Evolutionary conservation across 176 grass and related monocot genomes (phyloP), one percentile per base, ranked within the genome.

Genomic region (Phoenix roebelenii): DNA sequence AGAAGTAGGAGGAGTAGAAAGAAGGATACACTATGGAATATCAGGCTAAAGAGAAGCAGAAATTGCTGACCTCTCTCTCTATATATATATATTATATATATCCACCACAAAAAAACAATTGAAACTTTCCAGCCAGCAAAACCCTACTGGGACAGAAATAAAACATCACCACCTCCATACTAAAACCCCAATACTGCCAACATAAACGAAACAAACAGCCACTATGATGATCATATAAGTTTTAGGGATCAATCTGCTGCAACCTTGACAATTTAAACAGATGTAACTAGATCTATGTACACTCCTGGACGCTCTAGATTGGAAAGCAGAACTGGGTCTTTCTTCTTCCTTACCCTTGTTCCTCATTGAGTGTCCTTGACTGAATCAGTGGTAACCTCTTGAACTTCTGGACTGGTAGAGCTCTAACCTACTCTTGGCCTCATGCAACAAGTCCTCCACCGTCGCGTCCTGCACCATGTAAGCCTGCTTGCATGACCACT

Each of bases 401-500:
- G 78, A 53, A 16, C 84, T 75, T 85, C 87, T 84, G 69, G 84
- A 91, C 51, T 92, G 87, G 69, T 98, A 98, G 57, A 98, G 74
- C 64, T 98, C 93, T 72, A 98, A 55, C 54, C 82, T 88, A 53
- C 88, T 64, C 84, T 92, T 98, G 0, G 93, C 88, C 67, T 98
- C 87, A 18, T 88, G 88, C 70, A 98, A 72, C 57, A 98, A 75
- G 32, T 53, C 77, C 63, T 98, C 87, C 1, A 92, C 72, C 7
- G 52, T 32, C 0, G 72, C 84, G 51, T 98, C 81, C 60, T 98
- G 93, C 59, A 88, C 75, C 87, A 98, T 81, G 84, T 67, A 85
- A 1, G 59, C 63, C 75, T 98, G 93, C 55, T 98, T 98, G 57
- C 76, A 85, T 35, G 93, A 72, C 93, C 93, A 98, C 64, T 98